Base-by-base conservation (phyloP, 192 early-diverging fungal species). In the Umbelopsis sp. region DNA sequence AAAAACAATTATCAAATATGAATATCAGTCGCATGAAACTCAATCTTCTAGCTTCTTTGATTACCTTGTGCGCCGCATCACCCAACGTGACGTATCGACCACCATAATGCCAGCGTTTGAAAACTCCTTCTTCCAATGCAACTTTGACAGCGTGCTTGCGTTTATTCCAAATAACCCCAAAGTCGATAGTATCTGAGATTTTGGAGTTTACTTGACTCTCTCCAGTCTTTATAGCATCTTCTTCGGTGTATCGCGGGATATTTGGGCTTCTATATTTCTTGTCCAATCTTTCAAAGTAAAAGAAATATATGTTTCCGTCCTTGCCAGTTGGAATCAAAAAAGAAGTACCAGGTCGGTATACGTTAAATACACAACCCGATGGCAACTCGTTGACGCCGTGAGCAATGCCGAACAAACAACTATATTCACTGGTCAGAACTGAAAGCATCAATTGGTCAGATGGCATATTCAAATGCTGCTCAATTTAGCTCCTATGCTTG, bases 41-140 rank as follows among this genome's bases (percentile, higher is more conserved):
- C 9, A 10, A 15, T 15, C 8, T 15, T n/a, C 55, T 18, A 5
- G 4, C 11, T 8, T 33, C 18, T 5, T 18, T 18, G 12, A 35
- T 16, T 61, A 61, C 55, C 66, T 73, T 67, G 44, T 73, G 72
- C 20, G 50, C 49, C 7, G 71, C 71, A 37, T 72, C 71, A 1
- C 71, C 71, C 23, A 72, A 22, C 1, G 66, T n/a, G 37, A 73
- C 72, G 20, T 47, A 68, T 4, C 72, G 66, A 6, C 66, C 37
- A 58, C 66, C 37, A 58, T 73, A 67, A 27, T 61, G 67, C 72
- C 72, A 73, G 5, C 66, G 72, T 21, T 25, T 23, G 23, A 49
- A 61, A 23, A 73, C 46, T 7, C 72, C 72, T 41, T 73, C 66
- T 35, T 73, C 66, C 15, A 73, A 20, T 15, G 45, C 67, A n/a